These are phyloP conservation scores for Cryptosporidium meleagridis DNA, from an alignment of 169 alveolate species.

Conservation along the genomic window DNA sequence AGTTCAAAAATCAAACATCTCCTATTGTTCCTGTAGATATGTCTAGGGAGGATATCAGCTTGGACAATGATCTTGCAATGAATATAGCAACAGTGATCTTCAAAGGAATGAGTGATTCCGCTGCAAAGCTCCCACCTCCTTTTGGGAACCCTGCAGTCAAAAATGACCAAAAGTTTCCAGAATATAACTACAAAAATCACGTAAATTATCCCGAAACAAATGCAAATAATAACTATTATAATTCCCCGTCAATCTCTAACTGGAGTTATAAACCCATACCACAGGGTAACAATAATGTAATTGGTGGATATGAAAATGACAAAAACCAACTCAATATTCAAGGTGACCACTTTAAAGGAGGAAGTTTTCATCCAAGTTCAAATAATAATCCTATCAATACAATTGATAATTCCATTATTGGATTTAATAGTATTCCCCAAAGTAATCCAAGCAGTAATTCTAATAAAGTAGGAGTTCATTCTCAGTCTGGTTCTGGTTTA, in stretches of 20 bases:
- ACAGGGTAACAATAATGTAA: conserved; percentile 28
- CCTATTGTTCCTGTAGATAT: conserved; percentile 36
- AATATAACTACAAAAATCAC: background rate
- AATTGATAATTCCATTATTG: conserved; percentile 20
- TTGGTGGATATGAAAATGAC: background rate
- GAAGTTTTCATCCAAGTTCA: conserved; percentile 9
- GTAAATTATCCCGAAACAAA: background rate
- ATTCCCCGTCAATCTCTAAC: conserved; percentile 34
- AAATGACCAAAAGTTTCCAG: conserved; percentile 1
- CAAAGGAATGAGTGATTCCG: conserved; percentile 61
- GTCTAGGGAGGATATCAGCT: conserved; percentile 20
- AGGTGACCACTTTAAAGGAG: background rate
- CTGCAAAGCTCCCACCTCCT: conserved; percentile 59
- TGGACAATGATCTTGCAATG: conserved; percentile 28
- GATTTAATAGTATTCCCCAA: conserved; percentile 15
- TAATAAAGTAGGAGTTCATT: conserved; percentile 9
- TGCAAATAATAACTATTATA: background rate
- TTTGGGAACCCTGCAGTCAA: conserved; percentile 40
- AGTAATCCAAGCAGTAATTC: background rate
- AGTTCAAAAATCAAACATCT: conserved; percentile 33
- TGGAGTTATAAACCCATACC: conserved; percentile 74
- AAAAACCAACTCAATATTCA: background rate
- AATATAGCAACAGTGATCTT: conserved; percentile 61
- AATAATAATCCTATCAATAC: background rate
- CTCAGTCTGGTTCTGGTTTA: conserved; percentile 67